Percentiles rank a stretch among this genome's conserved stretches.
phyloP scores from a whole-genome alignment of 805 yeast genomes.

The Candida nitratophila region DNA sequence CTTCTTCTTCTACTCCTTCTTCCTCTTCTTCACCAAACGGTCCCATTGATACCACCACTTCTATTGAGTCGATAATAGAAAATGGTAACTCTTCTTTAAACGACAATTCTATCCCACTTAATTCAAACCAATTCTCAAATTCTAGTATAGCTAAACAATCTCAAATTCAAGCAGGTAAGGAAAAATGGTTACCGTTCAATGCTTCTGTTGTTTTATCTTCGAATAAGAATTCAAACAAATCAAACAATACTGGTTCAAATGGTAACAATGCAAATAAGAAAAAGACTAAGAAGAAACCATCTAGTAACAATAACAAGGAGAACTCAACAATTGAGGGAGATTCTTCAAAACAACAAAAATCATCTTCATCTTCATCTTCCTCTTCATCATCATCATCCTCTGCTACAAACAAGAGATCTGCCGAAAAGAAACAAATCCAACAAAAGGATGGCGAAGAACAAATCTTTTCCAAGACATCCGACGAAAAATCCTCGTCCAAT shows the following conservation, averaged over 20 bases:
- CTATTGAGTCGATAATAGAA: slow-evolving; percentile 9
- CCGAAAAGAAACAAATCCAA: neutral
- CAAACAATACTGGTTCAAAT: slow-evolving; percentile 3
- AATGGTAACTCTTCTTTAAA: slow-evolving; percentile 17
- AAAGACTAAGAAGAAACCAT: slow-evolving; percentile 15
- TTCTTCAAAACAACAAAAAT: neutral
- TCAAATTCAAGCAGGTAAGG: slow-evolving; percentile 36
- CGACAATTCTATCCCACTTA: too few relatives aligned
- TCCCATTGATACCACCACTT: slow-evolving; percentile 16
- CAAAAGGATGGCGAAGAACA: too few relatives aligned
- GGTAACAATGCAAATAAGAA: slow-evolving; percentile 12
- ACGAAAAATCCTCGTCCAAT: too few relatives aligned
- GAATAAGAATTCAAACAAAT: slow-evolving; percentile 2
- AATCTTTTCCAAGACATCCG: too few relatives aligned
- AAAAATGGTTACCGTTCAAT: slow-evolving; percentile 68
- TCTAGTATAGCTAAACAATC: neutral
- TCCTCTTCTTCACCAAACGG: slow-evolving; percentile 15
- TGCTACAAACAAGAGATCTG: neutral
- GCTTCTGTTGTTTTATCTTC: slow-evolving; percentile 41
- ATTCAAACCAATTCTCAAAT: neutral
- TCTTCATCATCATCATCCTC: too few relatives aligned
- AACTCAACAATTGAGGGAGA: neutral
- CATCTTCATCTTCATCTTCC: too few relatives aligned
- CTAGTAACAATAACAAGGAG: neutral
- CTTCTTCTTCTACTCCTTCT: too few relatives aligned